phyloP scores from a whole-genome alignment of 2,329 filamentous ascomycete genomes.

The Cryphonectria naterciae region DNA sequence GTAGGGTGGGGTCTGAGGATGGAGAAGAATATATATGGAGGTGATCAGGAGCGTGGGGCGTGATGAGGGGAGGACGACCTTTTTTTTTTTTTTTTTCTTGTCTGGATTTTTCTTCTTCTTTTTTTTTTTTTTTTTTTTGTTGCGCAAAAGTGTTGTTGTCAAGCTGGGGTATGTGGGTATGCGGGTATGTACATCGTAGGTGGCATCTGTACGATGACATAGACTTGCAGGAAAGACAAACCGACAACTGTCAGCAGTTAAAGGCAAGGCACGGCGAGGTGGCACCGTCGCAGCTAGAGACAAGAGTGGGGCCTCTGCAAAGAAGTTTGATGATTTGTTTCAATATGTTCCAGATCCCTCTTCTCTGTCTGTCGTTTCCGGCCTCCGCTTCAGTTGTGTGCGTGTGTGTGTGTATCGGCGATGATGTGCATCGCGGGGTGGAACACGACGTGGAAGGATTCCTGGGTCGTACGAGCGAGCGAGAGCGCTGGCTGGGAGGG shows the following conservation, averaged over 20 bases:
- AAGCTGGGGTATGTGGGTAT: no score
- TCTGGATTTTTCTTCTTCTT: no score
- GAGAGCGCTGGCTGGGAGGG: neutral
- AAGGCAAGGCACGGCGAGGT: neutral
- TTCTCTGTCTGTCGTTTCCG: neutral
- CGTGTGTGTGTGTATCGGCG: neutral
- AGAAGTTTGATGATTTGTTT: neutral
- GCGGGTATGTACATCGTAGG: no score
- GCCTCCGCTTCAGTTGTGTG: neutral
- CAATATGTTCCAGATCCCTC: constrained; percentile 4
- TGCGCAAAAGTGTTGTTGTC: neutral
- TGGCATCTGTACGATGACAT: no score
- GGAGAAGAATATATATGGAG: no score
- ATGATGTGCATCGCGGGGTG: neutral
- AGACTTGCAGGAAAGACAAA: neutral
- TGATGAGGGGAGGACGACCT: no score
- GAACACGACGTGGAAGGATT: neutral
- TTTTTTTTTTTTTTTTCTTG: no score
- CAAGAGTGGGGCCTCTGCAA: neutral
- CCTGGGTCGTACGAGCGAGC: neutral
- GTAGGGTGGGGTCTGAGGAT: no score
- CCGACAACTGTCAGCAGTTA: neutral
- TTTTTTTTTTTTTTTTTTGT: neutral
- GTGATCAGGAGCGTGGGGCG: no score
- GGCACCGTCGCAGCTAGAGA: constrained; percentile 4